These are phyloP conservation scores for Daldinia sp. DNA, from an alignment of 2,329 filamentous ascomycete species.

Conservation along the genomic window DNA sequence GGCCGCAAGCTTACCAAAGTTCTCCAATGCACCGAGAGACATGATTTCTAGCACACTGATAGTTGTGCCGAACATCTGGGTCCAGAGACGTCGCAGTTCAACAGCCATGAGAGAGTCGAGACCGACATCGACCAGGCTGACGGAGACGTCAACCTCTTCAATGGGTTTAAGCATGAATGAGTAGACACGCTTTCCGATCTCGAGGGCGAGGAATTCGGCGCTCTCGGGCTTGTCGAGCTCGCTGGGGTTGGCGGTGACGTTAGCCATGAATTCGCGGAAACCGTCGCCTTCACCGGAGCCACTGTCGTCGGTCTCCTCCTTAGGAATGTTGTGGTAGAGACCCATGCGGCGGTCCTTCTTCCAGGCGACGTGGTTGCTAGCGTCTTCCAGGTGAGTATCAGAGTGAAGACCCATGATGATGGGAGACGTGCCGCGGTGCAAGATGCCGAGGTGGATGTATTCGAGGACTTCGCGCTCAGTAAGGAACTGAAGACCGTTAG, in stretches of 20 bases:
- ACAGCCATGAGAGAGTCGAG: slow-evolving; percentile 37
- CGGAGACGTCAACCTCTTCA: slow-evolving; percentile 24
- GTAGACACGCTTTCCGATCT: slow-evolving; percentile 30
- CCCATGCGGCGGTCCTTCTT: slow-evolving; percentile 35
- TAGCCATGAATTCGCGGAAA: slow-evolving; percentile 22
- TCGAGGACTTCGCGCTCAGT: slow-evolving; percentile 31
- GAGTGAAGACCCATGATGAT: slow-evolving; percentile 21
- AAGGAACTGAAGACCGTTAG: slow-evolving; percentile 24
- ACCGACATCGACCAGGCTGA: slow-evolving; percentile 23
- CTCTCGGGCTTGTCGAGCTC: slow-evolving; percentile 12
- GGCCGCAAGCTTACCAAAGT: slow-evolving; percentile 31
- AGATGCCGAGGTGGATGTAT: not conserved
- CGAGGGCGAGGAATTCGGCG: slow-evolving; percentile 15
- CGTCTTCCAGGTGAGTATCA: slow-evolving; percentile 16
- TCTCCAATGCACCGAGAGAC: slow-evolving; percentile 29
- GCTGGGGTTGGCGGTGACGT: slow-evolving; percentile 15
- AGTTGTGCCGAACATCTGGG: slow-evolving; percentile 30
- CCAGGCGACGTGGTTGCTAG: slow-evolving; percentile 20
- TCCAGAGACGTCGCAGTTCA: slow-evolving; percentile 54
- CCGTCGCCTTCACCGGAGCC: slow-evolving; percentile 3
- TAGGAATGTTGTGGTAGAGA: slow-evolving; percentile 29
- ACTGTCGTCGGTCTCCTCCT: not conserved
- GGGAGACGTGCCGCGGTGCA: slow-evolving; percentile 20
- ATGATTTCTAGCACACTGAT: slow-evolving; percentile 35
- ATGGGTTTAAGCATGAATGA: slow-evolving; percentile 31